Conservation (phyloP, 108 stramenopile genomes). For the Cylindrotheca fusiformis region DNA sequence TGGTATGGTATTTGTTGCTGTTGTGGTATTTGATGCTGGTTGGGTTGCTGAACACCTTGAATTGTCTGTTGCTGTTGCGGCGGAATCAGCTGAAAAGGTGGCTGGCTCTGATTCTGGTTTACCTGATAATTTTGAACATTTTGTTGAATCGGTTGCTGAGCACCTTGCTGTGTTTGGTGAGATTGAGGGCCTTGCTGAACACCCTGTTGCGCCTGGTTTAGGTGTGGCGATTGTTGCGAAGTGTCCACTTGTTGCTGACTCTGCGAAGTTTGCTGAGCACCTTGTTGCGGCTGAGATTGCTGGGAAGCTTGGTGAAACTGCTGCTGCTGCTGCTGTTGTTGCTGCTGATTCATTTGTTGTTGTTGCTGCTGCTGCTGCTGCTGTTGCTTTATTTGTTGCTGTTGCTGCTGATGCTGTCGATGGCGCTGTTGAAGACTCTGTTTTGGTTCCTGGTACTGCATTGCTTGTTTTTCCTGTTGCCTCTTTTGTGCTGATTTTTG, state of each 20-base stretch:
- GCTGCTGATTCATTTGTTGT: background rate
- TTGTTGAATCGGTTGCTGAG: no score
- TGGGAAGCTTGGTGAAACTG: background rate
- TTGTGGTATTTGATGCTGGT: background rate
- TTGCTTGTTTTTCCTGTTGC: slow-evolving; percentile 2
- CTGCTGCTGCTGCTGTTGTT: slow-evolving; percentile 4
- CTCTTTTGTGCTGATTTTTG: no score
- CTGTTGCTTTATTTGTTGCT: slow-evolving; percentile 10
- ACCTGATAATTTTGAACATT: no score
- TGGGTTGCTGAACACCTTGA: no score
- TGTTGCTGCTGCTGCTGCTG: slow-evolving; percentile 5
- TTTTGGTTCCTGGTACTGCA: slow-evolving; percentile 1
- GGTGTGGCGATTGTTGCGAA: background rate
- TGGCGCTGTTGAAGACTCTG: slow-evolving; percentile 12
- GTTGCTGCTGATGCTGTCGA: slow-evolving; percentile 6
- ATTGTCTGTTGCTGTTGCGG: no score
- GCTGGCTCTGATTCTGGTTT: no score
- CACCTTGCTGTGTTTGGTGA: background rate
- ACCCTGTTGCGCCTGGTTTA: background rate
- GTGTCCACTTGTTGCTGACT: background rate
- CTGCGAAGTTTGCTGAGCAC: background rate
- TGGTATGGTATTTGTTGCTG: background rate
- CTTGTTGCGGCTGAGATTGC: slow-evolving; percentile 2
- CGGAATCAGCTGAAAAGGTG: no score
- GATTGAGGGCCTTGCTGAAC: background rate